Evolutionary conservation across 1,139 yeast genomes (phyloP).

Genomic region (Saccharomyces uvarum): DNA sequence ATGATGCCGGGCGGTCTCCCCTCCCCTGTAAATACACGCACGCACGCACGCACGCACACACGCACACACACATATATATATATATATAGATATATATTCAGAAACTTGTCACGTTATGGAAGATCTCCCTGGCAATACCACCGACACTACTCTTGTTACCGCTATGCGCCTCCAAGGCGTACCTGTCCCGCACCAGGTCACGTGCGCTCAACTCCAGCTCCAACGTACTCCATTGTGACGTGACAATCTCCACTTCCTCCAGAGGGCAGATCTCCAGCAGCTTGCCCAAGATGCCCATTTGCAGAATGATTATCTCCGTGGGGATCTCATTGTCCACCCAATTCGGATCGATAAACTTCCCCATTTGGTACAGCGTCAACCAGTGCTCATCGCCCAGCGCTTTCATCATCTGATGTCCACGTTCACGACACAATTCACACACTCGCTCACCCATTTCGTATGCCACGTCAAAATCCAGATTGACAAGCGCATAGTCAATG

Average conservation of each 20-base stretch:
- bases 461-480: constrained; percentile 49
- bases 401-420: neutral
- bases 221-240: constrained; percentile 40
- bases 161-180: constrained; percentile 13
- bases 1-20: neutral
- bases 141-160: neutral
- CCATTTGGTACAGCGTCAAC: constrained; percentile 58
- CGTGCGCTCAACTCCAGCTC: constrained; percentile 32
- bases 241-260: constrained; percentile 35
- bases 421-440: neutral
- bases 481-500: constrained; percentile 50
- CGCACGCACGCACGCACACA: neutral
- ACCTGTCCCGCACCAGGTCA: constrained; percentile 23
- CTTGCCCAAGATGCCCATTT: constrained; percentile 43
- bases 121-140: neutral
- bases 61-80: neutral
- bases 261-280: constrained; percentile 39
- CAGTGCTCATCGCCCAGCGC: constrained; percentile 31
- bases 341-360: constrained; percentile 36
- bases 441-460: constrained; percentile 17
- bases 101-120: neutral
- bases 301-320: constrained; percentile 35
- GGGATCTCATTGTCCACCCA: constrained; percentile 38
- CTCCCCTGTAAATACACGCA: neutral
- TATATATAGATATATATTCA: neutral